These are phyloP conservation scores for Secale cereale DNA, from an alignment of 176 grass and related monocot species.

Conservation along the genomic window DNA sequence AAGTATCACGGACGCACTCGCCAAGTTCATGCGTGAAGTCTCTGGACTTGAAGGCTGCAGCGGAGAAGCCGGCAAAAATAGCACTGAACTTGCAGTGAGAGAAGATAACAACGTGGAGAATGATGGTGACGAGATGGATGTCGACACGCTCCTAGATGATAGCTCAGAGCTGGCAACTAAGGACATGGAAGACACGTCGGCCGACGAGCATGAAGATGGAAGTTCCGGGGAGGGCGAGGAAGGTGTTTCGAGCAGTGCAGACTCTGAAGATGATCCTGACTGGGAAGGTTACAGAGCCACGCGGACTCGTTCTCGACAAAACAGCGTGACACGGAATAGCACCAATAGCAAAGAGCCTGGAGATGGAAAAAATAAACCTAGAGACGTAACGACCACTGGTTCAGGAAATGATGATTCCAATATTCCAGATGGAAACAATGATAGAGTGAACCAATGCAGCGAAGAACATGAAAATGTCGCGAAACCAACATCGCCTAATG, in stretches of 20 bases:
- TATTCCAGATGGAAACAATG: not conserved
- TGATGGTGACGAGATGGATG: not conserved
- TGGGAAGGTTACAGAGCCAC: conserved; percentile 4
- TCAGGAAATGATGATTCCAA: conserved; percentile 3
- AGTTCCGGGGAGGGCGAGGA: not conserved
- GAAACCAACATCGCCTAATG: not conserved
- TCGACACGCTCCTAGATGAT: not conserved
- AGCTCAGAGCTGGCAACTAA: conserved; percentile 12
- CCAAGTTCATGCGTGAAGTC: conserved; percentile 29
- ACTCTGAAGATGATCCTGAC: conserved; percentile 25
- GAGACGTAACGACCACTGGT: not conserved
- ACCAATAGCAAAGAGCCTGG: not conserved
- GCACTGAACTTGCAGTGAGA: not conserved
- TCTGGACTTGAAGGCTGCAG: conserved; percentile 21
- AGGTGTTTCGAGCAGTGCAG: not conserved
- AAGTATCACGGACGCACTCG: conserved; percentile 20
- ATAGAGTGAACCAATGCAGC: not conserved
- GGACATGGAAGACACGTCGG: conserved; percentile 13
- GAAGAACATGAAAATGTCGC: not conserved
- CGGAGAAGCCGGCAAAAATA: not conserved
- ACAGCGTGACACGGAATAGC: not conserved
- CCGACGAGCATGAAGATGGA: not conserved
- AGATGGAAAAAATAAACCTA: not conserved
- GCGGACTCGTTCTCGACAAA: not conserved
- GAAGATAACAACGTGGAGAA: not conserved